Conservation (phyloP, 805 yeast species). For the Barnettozyma sp. region DNA sequence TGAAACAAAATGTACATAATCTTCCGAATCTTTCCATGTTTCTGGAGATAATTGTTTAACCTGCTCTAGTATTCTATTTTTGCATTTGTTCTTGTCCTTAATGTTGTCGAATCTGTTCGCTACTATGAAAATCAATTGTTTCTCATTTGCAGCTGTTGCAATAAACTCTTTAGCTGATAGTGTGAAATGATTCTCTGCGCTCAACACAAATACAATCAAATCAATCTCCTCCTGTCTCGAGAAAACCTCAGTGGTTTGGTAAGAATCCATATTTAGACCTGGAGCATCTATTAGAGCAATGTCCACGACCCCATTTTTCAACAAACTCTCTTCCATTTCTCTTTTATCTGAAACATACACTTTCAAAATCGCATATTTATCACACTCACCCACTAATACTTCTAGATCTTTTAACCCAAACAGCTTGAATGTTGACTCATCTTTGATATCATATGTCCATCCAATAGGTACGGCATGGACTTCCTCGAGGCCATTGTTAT, state of each 20-base stretch:
- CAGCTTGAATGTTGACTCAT: constrained; percentile 59
- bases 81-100: constrained; percentile 73
- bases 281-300: constrained; percentile 95
- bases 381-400: constrained; percentile 66
- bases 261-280: constrained; percentile 87
- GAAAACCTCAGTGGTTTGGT: constrained; percentile 90
- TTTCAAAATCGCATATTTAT: constrained; percentile 63
- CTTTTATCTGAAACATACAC: constrained; percentile 78
- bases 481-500: constrained; percentile 72
- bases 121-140: constrained; percentile 86
- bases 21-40: constrained; percentile 79
- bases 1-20: constrained; percentile 89
- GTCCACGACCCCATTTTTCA: constrained; percentile 87
- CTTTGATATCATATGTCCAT: constrained; percentile 31
- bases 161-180: constrained; percentile 91
- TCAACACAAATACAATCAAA: constrained; percentile 90
- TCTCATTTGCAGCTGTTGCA: constrained; percentile 83
- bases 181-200: constrained; percentile 94
- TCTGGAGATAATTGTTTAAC: constrained; percentile 83
- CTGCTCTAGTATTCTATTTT: constrained; percentile 70
- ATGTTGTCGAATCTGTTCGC: constrained; percentile 90
- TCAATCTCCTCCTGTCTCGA: constrained; percentile 97
- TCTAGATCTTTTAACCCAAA: constrained; percentile 51
- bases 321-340: constrained; percentile 56
- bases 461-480: constrained; percentile 84